These are phyloP conservation scores for Aspergillus pseudoglaucus DNA, from an alignment of 2,329 filamentous ascomycete genomes.

Conservation along the genomic window DNA sequence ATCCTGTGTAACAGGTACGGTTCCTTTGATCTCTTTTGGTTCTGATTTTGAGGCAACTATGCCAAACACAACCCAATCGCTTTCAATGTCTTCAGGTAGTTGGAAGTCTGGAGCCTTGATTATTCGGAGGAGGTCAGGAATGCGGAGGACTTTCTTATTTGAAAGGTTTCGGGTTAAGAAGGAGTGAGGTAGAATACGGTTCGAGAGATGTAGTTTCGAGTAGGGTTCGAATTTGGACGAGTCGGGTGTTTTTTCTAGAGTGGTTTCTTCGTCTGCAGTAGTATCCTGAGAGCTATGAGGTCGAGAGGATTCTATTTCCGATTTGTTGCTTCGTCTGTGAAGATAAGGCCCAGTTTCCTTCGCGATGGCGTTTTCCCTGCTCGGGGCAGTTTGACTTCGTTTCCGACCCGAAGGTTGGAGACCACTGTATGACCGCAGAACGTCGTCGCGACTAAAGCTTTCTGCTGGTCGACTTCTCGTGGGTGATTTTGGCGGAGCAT, in stretches of 20 bases:
- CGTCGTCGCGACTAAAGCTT: constrained; percentile 58
- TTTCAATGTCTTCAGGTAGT: constrained; percentile 69
- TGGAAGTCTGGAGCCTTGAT: constrained; percentile 80
- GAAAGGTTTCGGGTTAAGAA: constrained; percentile 71
- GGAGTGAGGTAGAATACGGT: constrained; percentile 73
- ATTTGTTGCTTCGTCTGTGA: constrained; percentile 17
- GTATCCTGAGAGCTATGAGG: constrained; percentile 12
- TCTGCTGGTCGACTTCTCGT: constrained; percentile 43
- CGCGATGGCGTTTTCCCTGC: constrained; percentile 6
- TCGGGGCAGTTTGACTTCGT: constrained; percentile 31
- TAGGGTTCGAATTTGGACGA: constrained; percentile 73
- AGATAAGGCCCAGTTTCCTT: constrained; percentile 16
- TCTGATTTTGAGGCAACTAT: constrained; percentile 84
- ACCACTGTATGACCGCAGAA: constrained; percentile 37
- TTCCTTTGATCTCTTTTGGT: constrained; percentile 57
- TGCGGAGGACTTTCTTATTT: constrained; percentile 67
- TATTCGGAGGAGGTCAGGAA: constrained; percentile 73
- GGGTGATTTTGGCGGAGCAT: constrained; percentile 37
- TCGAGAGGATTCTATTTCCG: constrained; percentile 10
- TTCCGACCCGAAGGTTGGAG: constrained; percentile 23
- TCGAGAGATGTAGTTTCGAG: constrained; percentile 76
- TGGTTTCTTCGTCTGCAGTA: constrained; percentile 11
- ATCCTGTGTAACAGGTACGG: constrained; percentile 33
- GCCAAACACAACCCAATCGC: constrained; percentile 83
- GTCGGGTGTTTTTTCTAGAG: constrained; percentile 35